Evolutionary conservation across 2,329 filamentous ascomycete species (phyloP).

Genomic region (Colletotrichum brevisporum): DNA sequence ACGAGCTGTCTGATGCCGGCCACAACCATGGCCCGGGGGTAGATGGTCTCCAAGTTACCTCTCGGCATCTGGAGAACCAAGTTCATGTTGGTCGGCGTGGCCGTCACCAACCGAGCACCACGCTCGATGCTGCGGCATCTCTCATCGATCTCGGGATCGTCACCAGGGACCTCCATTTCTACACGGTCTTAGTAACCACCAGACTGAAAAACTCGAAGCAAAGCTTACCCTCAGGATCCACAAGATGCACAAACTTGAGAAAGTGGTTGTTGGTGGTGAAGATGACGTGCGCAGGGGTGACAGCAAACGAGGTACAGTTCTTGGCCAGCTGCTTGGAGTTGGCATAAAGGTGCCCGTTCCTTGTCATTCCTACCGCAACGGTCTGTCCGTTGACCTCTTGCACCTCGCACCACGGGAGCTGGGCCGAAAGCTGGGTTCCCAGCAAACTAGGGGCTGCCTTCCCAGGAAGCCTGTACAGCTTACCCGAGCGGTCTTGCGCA

Average conservation of each 20-base stretch:
- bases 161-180: slow-evolving; percentile 86
- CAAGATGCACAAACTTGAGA: slow-evolving; percentile 92
- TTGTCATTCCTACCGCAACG: slow-evolving; percentile 76
- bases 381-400: slow-evolving; percentile 22
- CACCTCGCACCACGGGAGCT: slow-evolving; percentile 67
- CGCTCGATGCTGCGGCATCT: slow-evolving; percentile 93
- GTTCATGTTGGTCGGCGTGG: slow-evolving; percentile 88
- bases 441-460: slow-evolving; percentile 21
- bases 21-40: slow-evolving; percentile 90
- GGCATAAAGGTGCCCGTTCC: slow-evolving; percentile 83
- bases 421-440: slow-evolving; percentile 44
- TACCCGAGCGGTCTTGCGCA: slow-evolving; percentile 62
- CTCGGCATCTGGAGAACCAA: slow-evolving; percentile 95
- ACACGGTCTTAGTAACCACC: background rate
- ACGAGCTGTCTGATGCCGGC: slow-evolving; percentile 89
- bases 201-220: background rate
- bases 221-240: slow-evolving; percentile 72
- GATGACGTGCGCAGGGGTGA: slow-evolving; percentile 86
- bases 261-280: slow-evolving; percentile 94
- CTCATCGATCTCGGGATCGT: slow-evolving; percentile 93
- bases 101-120: slow-evolving; percentile 87
- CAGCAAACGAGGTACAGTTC: slow-evolving; percentile 92
- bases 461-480: slow-evolving; percentile 56
- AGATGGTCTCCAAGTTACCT: slow-evolving; percentile 96
- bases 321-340: slow-evolving; percentile 81